Evolutionary conservation across 108 stramenopile genomes (phyloP), one percentile per base, ranked within the genome.

Genomic region (Nitzschia putrida): DNA sequence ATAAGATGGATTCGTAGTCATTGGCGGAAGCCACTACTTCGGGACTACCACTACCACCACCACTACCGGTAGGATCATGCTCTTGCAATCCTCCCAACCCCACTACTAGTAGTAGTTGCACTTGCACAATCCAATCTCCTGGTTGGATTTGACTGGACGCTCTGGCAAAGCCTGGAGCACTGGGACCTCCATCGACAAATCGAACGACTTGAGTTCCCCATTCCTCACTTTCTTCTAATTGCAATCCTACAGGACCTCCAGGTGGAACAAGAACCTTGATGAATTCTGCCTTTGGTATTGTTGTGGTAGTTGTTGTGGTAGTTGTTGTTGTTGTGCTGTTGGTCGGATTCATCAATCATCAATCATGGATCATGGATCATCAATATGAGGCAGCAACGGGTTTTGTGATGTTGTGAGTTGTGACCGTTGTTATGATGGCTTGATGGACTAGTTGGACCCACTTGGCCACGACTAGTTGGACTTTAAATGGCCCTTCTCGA

Each of bases 171-270:
- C 80, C 77, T 34, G 84, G 80, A 49, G 59, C 22, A 0, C 59
- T 26, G 16, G 76, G 71, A 20, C 77, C 74, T 34, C 74, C 74
- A 64, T 82, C 77, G 11, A 78, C 75, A 68, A 86, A 81, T 14
- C 66, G 50, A 18, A 80, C 37, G 0, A 86, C 82, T 14, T 73
- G 77, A 63, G 80, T 80, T 10, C 70, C 81, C 25, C 29, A 67
- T 29, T 49, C 9, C 9, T 66, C 59, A 41, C 63, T 64, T 57
- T 74, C 71, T 57, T 86, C 82, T n/a, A 83, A 47, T 70, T 86
- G 73, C 29, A 86, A 42, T 8, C 85, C 85, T 22, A 86, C 70
- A 1, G 85, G 80, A 26, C 85, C 85, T 44, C 82, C 74, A 23
- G 21, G 53, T 38, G 81, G 80, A 10, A 50, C 20, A n/a, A 84